These are phyloP conservation scores for Penicillium sp. DNA, from an alignment of 2,329 filamentous ascomycete species.

Conservation along the genomic window DNA sequence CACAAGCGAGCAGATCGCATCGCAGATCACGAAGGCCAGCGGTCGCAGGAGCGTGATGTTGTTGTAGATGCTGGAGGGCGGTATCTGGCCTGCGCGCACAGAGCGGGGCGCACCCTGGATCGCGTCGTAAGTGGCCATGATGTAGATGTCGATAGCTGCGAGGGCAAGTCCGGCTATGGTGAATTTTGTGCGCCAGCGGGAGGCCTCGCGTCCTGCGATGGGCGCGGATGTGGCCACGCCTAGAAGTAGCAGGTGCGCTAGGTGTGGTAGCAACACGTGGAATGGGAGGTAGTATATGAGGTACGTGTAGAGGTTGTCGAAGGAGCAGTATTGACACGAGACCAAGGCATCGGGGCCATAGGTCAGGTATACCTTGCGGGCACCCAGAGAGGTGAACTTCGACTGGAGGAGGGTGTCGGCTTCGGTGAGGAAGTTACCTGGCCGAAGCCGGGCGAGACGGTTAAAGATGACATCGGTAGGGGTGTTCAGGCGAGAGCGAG, in stretches of 20 bases:
- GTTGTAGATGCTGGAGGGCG: constrained; percentile 38
- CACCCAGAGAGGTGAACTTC: constrained; percentile 62
- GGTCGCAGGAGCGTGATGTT: constrained; percentile 53
- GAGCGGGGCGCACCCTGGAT: constrained; percentile 49
- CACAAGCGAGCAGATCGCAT: constrained; percentile 54
- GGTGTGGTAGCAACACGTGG: constrained; percentile 63
- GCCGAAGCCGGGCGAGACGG: constrained; percentile 50
- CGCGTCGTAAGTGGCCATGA: constrained; percentile 56
- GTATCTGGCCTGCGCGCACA: constrained; percentile 54
- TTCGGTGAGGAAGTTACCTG: constrained; percentile 35
- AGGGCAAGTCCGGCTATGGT: constrained; percentile 54
- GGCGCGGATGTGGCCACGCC: constrained; percentile 63
- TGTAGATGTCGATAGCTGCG: constrained; percentile 57
- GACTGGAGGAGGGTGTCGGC: constrained; percentile 57
- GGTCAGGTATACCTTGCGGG: constrained; percentile 70
- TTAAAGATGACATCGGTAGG: constrained; percentile 76
- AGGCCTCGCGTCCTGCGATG: constrained; percentile 55
- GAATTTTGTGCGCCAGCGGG: constrained; percentile 62
- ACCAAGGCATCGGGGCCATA: constrained; percentile 68
- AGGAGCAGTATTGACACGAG: constrained; percentile 70
- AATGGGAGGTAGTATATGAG: constrained; percentile 68
- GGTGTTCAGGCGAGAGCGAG: constrained; percentile 72
- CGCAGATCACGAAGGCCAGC: constrained; percentile 55
- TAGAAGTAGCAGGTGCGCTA: constrained; percentile 64
- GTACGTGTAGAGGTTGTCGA: constrained; percentile 62